Conservation (phyloP, 169 alveolate species). For the Cryptosporidium parvum region DNA sequence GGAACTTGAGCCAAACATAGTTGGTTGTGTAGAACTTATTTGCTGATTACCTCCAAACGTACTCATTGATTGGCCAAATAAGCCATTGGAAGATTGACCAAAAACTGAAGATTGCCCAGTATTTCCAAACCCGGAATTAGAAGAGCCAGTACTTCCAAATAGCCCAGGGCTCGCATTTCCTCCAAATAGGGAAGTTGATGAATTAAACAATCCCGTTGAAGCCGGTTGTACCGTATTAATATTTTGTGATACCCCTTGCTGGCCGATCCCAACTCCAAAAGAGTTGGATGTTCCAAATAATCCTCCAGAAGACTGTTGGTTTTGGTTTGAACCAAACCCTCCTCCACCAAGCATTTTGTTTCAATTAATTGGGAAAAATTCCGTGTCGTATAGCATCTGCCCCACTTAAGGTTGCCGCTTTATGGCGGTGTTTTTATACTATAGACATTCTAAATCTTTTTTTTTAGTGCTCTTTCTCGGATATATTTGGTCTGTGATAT, state of each 20-base stretch:
- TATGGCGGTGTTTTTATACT: slow-evolving; percentile 23
- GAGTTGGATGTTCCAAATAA: slow-evolving; percentile 60
- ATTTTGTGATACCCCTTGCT: slow-evolving; percentile 56
- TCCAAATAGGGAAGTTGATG: slow-evolving; percentile 64
- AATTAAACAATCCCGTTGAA: slow-evolving; percentile 46
- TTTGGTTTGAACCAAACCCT: slow-evolving; percentile 63
- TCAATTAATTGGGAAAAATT: slow-evolving; percentile 1
- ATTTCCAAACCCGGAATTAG: slow-evolving; percentile 39
- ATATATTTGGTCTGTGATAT: slow-evolving; percentile 38
- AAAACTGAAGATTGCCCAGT: slow-evolving; percentile 18
- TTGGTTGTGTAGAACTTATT: slow-evolving; percentile 40
- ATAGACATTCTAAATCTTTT: slow-evolving; percentile 16
- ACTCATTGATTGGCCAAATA: slow-evolving; percentile 68
- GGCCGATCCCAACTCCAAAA: slow-evolving; percentile 68
- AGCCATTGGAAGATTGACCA: slow-evolving; percentile 65
- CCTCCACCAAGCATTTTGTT: slow-evolving; percentile 73
- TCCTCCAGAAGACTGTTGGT: slow-evolving; percentile 71
- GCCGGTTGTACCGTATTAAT: slow-evolving; percentile 8
- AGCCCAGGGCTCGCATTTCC: slow-evolving; percentile 30
- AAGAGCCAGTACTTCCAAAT: slow-evolving; percentile 37
- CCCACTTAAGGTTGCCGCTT: slow-evolving; percentile 68
- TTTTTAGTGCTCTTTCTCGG: slow-evolving; percentile 56
- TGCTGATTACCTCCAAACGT: slow-evolving; percentile 56
- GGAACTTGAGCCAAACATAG: slow-evolving; percentile 35
- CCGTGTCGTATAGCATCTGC: slow-evolving; percentile 51